A percentile compares a stretch with the other conserved stretches of the same genome.
Evolutionary conservation across 2,329 filamentous ascomycete species (phyloP).

Genomic region (Ambrosiella cleistominuta): DNA sequence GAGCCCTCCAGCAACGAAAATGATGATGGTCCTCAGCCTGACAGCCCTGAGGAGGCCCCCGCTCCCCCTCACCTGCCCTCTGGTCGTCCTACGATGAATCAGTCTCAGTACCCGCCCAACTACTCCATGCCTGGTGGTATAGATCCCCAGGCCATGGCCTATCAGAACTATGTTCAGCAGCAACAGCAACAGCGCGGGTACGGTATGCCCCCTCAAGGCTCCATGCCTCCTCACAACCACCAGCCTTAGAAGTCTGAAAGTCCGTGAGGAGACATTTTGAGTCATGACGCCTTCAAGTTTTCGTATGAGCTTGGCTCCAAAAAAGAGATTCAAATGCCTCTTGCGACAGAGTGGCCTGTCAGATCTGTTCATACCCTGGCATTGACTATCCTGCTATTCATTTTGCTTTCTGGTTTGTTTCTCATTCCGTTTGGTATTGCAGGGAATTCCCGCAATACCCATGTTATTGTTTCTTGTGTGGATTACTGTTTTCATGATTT

Average conservation of each 20-base stretch:
- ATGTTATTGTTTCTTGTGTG: slow-evolving; percentile 6
- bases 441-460: too few relatives aligned
- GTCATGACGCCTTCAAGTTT: not conserved
- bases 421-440: slow-evolving; percentile 4
- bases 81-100: slow-evolving; percentile 22
- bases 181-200: slow-evolving; percentile 42
- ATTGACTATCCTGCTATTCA: too few relatives aligned
- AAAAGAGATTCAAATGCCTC: not conserved
- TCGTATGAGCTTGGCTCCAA: not conserved
- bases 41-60: slow-evolving; percentile 78
- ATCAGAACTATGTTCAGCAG: slow-evolving; percentile 69
- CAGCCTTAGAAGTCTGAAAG: slow-evolving; percentile 37
- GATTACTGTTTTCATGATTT: slow-evolving; percentile 15
- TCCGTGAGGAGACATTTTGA: too few relatives aligned
- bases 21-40: slow-evolving; percentile 58
- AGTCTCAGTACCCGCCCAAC: slow-evolving; percentile 37
- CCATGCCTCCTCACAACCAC: slow-evolving; percentile 70
- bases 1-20: slow-evolving; percentile 72
- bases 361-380: too few relatives aligned
- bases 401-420: not conserved
- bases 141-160: slow-evolving; percentile 48
- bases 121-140: slow-evolving; percentile 48
- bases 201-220: slow-evolving; percentile 57
- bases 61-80: slow-evolving; percentile 51
- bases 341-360: not conserved